These are phyloP conservation scores for Emiliania huxleyi DNA, from an alignment of 78 protist genomes.

Conservation along the genomic window DNA sequence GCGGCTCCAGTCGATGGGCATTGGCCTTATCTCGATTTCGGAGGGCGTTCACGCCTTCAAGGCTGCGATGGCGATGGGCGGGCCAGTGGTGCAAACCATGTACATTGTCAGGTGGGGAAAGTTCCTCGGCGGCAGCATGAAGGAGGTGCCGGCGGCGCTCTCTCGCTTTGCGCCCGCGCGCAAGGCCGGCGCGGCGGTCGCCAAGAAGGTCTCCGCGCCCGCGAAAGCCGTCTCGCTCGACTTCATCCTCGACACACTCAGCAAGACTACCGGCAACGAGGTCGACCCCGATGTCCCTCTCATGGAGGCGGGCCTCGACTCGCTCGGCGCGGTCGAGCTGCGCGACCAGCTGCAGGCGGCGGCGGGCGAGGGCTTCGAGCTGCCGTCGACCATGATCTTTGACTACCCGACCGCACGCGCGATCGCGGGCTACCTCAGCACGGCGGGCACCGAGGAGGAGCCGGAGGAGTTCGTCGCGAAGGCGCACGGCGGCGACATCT, in stretches of 20 bases:
- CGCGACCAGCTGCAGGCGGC: background rate
- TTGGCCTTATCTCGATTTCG: background rate
- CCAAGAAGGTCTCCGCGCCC: background rate
- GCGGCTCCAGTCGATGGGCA: background rate
- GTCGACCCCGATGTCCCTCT: background rate
- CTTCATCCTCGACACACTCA: background rate
- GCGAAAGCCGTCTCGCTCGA: background rate
- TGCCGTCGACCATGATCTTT: background rate
- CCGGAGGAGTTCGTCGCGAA: background rate
- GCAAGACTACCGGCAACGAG: background rate
- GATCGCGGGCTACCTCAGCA: background rate
- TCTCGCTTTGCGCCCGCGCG: background rate
- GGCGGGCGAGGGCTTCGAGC: background rate
- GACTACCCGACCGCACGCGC: conserved; percentile 8
- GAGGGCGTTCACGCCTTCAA: background rate
- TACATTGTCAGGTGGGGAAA: background rate
- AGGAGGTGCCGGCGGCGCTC: background rate
- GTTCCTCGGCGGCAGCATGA: background rate
- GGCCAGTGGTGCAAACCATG: background rate
- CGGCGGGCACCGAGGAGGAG: background rate
- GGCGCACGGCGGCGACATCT: background rate
- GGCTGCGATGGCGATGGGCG: background rate
- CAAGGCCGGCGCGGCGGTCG: background rate
- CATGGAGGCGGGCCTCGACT: background rate
- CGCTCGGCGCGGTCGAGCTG: background rate